Conservation (phyloP, 1,284 basidiomycete genomes). For the Phellopilus nigrolimitatus region DNA sequence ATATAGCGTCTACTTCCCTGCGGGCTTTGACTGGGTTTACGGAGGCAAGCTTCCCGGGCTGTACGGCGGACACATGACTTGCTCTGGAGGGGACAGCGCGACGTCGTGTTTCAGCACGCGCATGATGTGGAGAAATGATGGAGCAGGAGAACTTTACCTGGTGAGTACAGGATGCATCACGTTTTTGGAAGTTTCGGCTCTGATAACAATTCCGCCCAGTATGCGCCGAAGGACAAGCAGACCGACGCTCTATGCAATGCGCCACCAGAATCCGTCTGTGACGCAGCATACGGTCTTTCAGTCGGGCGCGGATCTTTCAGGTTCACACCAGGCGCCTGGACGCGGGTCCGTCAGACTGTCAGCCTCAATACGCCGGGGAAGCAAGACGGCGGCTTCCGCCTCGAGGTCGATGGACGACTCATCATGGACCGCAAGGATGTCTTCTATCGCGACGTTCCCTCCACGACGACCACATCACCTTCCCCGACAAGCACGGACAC, state of each 20-base stretch:
- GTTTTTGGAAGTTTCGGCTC: slow-evolving; percentile 8
- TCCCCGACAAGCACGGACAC: slow-evolving; percentile 2
- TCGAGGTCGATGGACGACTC: slow-evolving; percentile 25
- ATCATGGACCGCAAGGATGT: slow-evolving; percentile 53
- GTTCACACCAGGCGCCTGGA: slow-evolving; percentile 64
- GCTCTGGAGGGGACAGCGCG: slow-evolving; percentile 64
- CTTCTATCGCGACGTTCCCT: slow-evolving; percentile 48
- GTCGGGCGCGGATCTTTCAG: slow-evolving; percentile 71
- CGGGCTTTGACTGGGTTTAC: slow-evolving; percentile 48
- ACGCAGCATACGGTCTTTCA: slow-evolving; percentile 61
- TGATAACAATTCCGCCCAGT: slow-evolving; percentile 23
- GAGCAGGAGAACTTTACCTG: slow-evolving; percentile 67
- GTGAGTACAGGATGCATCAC: slow-evolving; percentile 43
- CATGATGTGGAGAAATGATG: slow-evolving; percentile 66
- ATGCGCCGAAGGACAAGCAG: slow-evolving; percentile 42
- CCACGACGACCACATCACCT: slow-evolving; percentile 20
- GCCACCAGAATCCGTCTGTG: slow-evolving; percentile 54
- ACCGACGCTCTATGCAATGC: slow-evolving; percentile 51
- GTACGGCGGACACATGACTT: slow-evolving; percentile 62
- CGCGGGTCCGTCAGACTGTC: slow-evolving; percentile 58
- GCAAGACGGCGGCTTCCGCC: slow-evolving; percentile 44
- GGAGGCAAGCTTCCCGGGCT: slow-evolving; percentile 71
- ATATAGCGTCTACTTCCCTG: slow-evolving; percentile 28
- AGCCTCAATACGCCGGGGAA: slow-evolving; percentile 64
- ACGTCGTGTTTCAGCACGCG: slow-evolving; percentile 66